Evolutionary conservation across 23 red algal genomes (phyloP).

Genomic region (Gracilaria gracilis): DNA sequence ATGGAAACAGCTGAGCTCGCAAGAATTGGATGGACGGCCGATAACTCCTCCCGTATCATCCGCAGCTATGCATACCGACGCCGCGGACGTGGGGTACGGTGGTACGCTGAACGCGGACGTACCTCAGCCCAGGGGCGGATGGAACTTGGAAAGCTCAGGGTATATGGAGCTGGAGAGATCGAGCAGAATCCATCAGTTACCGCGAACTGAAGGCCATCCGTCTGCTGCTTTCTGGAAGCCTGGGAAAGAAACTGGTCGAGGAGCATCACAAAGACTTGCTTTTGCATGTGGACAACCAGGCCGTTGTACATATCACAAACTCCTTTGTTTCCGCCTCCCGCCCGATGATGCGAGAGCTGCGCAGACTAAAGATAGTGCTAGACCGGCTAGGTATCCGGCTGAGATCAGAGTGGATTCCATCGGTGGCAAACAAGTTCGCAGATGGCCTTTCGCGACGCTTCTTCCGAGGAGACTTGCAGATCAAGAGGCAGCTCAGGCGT

Average conservation of each 20-base stretch:
- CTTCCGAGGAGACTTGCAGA: too few species aligned
- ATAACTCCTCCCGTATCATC: not conserved
- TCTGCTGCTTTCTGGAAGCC: not conserved
- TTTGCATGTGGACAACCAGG: slow-evolving; percentile 56
- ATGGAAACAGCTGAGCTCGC: not conserved
- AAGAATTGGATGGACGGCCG: slow-evolving; percentile 15
- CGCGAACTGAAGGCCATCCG: slow-evolving; percentile 46
- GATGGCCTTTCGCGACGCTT: too few species aligned
- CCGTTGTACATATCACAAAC: slow-evolving; percentile 42
- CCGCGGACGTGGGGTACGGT: slow-evolving; percentile 37
- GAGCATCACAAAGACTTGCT: not conserved
- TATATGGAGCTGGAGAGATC: slow-evolving; percentile 51
- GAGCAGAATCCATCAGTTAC: not conserved
- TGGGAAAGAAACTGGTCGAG: not conserved
- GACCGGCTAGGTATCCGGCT: too few species aligned
- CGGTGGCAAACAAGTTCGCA: too few species aligned
- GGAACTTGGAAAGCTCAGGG: not conserved
- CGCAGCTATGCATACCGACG: slow-evolving; percentile 40
- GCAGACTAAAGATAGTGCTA: too few species aligned
- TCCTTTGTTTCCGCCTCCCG: slow-evolving; percentile 39
- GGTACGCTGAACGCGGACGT: slow-evolving; percentile 14
- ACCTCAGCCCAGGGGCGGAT: not conserved
- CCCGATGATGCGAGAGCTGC: too few species aligned
- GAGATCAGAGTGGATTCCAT: too few species aligned
- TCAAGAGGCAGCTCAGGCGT: too few species aligned